Conservation (phyloP, 257 asterid genomes). For the Agastache rugosa region DNA sequence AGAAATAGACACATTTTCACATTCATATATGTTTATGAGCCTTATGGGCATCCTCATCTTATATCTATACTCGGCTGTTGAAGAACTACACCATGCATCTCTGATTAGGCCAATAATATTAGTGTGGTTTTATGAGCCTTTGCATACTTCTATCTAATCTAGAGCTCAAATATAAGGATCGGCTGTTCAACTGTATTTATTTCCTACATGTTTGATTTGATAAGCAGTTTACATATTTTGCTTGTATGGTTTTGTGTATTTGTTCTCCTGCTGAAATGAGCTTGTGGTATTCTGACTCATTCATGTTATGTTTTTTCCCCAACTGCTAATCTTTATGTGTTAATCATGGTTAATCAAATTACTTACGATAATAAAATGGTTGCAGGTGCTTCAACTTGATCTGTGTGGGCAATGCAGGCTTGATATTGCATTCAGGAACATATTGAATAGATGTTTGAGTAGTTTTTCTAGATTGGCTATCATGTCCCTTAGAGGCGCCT, state of each 20-base stretch:
- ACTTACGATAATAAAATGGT: slow-evolving; percentile 27
- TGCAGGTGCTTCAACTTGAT: slow-evolving; percentile 93
- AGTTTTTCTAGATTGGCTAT: slow-evolving; percentile 57
- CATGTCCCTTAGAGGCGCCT: slow-evolving; percentile 88
- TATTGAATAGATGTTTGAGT: slow-evolving; percentile 41
- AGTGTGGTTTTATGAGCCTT: slow-evolving; percentile 15
- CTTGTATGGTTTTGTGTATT: background rate
- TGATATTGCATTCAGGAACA: slow-evolving; percentile 52
- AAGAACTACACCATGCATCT: background rate
- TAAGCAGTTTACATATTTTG: background rate
- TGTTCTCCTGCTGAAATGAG: slow-evolving; percentile 8
- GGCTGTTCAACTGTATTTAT: slow-evolving; percentile 16
- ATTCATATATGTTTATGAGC: slow-evolving; percentile 13
- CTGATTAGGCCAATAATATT: slow-evolving; percentile 7
- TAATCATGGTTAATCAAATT: slow-evolving; percentile 6
- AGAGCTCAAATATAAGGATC: background rate
- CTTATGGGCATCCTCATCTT: slow-evolving; percentile 15
- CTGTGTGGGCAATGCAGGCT: slow-evolving; percentile 73
- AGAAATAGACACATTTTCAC: background rate
- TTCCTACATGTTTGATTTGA: slow-evolving; percentile 14
- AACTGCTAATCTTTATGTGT: slow-evolving; percentile 13
- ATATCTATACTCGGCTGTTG: background rate
- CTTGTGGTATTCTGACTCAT: background rate
- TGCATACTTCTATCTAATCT: background rate
- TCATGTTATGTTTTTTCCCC: background rate